A percentile compares a stretch with the other conserved stretches of the same genome.
Conservation (phyloP, 2,329 filamentous ascomycete species). For the Pseudogymnoascus sp. region DNA sequence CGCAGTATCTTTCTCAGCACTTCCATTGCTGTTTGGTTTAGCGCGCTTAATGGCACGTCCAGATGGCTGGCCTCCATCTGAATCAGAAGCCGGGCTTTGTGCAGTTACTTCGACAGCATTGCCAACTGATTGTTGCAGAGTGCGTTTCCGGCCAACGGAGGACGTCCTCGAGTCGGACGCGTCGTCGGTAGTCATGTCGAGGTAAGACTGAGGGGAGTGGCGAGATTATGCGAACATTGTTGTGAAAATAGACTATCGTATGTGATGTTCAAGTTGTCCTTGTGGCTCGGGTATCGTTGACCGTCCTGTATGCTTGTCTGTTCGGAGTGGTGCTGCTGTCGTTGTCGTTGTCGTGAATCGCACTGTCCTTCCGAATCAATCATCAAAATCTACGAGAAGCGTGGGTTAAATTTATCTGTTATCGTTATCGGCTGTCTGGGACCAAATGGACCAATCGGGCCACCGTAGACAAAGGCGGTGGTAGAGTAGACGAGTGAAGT, state of each 20-base stretch:
- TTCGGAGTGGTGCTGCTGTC: background rate
- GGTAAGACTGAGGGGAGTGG: background rate
- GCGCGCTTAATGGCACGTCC: background rate
- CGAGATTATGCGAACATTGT: background rate
- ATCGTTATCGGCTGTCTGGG: background rate
- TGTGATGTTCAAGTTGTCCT: background rate
- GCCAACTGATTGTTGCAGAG: background rate
- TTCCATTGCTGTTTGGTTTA: background rate
- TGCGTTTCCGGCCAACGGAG: conserved; percentile 27
- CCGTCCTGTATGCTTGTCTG: background rate
- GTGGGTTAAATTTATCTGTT: conserved; percentile 9
- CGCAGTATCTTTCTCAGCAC: background rate
- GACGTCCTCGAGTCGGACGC: conserved; percentile 38
- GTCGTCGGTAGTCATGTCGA: conserved; percentile 25
- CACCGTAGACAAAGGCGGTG: background rate
- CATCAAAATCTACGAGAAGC: background rate
- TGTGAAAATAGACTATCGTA: background rate
- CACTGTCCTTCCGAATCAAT: background rate
- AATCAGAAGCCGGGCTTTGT: background rate
- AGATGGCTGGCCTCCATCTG: background rate
- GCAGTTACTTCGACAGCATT: background rate
- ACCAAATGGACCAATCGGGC: background rate
- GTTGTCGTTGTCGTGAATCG: background rate
- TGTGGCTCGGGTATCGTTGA: background rate
- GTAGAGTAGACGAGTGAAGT: conserved; percentile 7